Base-by-base conservation (phyloP, 345 rosid species). In the Aethionema arabicum region DNA sequence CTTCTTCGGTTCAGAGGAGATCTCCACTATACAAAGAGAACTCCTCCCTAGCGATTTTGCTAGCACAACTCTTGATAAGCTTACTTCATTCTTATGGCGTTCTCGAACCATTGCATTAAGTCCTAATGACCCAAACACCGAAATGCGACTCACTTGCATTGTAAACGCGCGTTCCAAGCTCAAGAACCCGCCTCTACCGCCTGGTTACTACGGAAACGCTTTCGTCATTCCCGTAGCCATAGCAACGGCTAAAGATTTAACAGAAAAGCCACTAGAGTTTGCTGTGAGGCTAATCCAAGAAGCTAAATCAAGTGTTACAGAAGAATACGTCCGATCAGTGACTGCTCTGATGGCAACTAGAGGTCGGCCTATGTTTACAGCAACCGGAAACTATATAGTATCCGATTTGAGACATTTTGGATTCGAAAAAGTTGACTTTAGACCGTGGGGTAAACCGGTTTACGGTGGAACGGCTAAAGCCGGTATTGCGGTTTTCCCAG, bases 81-180 rank as follows among this genome's bases (percentile, higher is more conserved):
- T 82, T 16, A 70, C 82, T 0, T 83, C 90, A 14, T 76, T 79
- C 52, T 61, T 84, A 8, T 84, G 87, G 87, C 80, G 83, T 32
- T 80, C 78, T 52, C 82, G 85, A 2, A 84, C 90, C 4, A 35
- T 68, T 1, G 82, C 90, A 8, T 53, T 84, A 30, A 69, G 56
- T 36, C 78, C 77, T 6, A 2, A 21, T 21, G 79, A 78, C 37
- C 85, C 83, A 1, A 59, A 75, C 29, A 82, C 78, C 6, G 80
- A 76, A 65, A 72, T 83, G 66, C 82, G 85, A 2, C 14, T 85
- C 5, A 59, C 74, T 3, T 76, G 78, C 67, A 40, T 69, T 9
- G 77, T 79, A 16, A 76, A 79, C 48, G 64, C 82, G 0, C 81
- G 88, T 11, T 14, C 74, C 36, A 80, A 71, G 31, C 69, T 80